A percentile compares a stretch with the other conserved stretches of the same genome.
Evolutionary conservation across 768 basidiomycete species (phyloP).

Genomic region (Calocybe gangraenosa): DNA sequence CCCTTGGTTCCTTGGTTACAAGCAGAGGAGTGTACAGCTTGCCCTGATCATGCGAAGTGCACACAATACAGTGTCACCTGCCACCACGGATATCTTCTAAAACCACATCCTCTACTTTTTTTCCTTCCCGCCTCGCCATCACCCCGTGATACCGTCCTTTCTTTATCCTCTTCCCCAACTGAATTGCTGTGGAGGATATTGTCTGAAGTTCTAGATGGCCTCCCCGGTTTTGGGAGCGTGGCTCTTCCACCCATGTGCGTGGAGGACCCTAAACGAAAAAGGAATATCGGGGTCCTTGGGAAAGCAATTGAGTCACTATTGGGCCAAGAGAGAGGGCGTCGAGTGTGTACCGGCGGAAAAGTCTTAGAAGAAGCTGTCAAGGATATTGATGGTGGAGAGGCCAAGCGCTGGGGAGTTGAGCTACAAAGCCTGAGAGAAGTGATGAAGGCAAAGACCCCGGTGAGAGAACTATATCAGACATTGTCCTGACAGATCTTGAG

Average conservation of each 20-base stretch:
- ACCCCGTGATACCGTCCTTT: conserved; percentile 31
- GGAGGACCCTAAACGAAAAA: conserved; percentile 73
- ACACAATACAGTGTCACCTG: conserved; percentile 54
- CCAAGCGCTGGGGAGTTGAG: conserved; percentile 72
- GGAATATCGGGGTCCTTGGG: conserved; percentile 69
- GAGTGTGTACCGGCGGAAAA: conserved; percentile 57
- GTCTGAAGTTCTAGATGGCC: conserved; percentile 51
- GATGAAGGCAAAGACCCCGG: conserved; percentile 55
- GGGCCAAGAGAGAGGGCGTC: conserved; percentile 58
- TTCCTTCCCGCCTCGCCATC: conserved; percentile 38
- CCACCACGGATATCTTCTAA: conserved; percentile 62
- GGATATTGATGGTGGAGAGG: conserved; percentile 61
- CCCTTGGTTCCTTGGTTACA: conserved; percentile 51
- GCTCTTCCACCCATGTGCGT: conserved; percentile 73
- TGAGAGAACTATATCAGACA: conserved; percentile 25
- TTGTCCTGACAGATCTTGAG: conserved; percentile 8
- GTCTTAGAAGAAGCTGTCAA: conserved; percentile 20
- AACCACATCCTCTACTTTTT: conserved; percentile 55
- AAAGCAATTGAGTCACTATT: conserved; percentile 65
- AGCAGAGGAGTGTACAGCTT: conserved; percentile 67
- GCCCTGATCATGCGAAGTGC: conserved; percentile 68
- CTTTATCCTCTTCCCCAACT: conserved; percentile 34
- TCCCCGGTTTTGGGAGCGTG: conserved; percentile 74
- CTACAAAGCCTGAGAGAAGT: conserved; percentile 51
- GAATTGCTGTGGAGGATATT: conserved; percentile 44